phyloP scores from a whole-genome alignment of 371 early-diverging fungal species.

The Mucor sp. region DNA sequence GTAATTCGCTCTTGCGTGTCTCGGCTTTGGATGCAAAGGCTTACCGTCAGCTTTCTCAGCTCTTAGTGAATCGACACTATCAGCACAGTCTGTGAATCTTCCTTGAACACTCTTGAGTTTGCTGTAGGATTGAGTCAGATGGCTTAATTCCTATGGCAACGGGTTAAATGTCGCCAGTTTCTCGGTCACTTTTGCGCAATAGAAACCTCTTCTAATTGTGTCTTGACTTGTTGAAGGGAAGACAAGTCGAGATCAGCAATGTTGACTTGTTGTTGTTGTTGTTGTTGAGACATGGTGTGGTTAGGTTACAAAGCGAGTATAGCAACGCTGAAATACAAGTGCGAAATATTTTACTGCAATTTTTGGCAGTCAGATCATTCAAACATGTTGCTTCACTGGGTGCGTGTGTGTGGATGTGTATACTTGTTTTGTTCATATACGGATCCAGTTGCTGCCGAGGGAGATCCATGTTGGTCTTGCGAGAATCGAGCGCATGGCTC shows the following conservation, averaged over 20 bases:
- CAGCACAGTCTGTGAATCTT: slow-evolving; percentile 83
- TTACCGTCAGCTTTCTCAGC: slow-evolving; percentile 47
- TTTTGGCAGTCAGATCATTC: slow-evolving; percentile 5
- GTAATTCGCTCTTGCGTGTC: not conserved
- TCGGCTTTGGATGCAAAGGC: not conserved
- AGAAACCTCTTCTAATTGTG: slow-evolving; percentile 82
- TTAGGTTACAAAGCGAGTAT: not conserved
- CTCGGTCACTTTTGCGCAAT: not conserved
- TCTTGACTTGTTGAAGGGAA: slow-evolving; percentile 82
- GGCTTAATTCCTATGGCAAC: slow-evolving; percentile 72
- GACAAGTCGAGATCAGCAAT: slow-evolving; percentile 81
- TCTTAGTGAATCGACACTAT: slow-evolving; percentile 52
- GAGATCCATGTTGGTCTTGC: no score
- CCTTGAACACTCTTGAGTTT: slow-evolving; percentile 88
- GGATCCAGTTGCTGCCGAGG: not conserved
- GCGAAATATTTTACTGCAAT: not conserved
- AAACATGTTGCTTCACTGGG: not conserved
- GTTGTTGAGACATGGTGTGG: slow-evolving; percentile 34
- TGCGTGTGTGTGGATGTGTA: not conserved
- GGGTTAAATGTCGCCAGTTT: not conserved
- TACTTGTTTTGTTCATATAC: no score
- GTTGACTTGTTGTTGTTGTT: slow-evolving; percentile 66
- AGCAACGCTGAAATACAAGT: not conserved
- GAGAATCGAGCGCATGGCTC: no score
- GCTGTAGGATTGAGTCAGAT: slow-evolving; percentile 80